These are phyloP conservation scores for Musa beccarii DNA, from an alignment of 176 grass and related monocot genomes.

Conservation along the genomic window DNA sequence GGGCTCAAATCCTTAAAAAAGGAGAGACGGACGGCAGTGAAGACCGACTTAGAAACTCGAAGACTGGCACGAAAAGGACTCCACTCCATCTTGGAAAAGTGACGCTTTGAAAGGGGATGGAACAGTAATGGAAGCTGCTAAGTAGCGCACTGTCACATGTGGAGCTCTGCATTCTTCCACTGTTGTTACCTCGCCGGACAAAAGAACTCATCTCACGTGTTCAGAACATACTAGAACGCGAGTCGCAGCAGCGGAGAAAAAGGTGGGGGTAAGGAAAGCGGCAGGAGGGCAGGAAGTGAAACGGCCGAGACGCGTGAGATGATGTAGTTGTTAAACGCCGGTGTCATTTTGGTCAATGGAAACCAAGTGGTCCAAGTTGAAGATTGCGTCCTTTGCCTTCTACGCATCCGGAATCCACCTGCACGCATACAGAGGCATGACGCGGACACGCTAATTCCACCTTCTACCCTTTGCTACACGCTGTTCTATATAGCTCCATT, in stretches of 20 bases:
- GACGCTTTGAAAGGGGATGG: neutral
- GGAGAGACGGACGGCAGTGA: no score
- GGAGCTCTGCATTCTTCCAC: no score
- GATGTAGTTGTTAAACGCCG: neutral
- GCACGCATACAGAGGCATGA: conserved; percentile 26
- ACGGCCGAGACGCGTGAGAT: neutral
- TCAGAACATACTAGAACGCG: neutral
- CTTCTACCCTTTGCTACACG: conserved; percentile 7
- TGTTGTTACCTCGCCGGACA: neutral
- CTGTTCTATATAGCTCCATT: conserved; percentile 6
- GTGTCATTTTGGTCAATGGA: conserved; percentile 23
- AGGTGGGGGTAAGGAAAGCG: no score
- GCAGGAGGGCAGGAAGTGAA: neutral
- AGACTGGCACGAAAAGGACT: neutral
- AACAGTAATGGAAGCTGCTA: no score
- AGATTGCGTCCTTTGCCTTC: conserved; percentile 30
- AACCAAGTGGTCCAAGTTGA: conserved; percentile 13
- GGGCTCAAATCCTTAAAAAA: no score
- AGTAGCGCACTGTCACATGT: no score
- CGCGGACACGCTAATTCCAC: conserved; percentile 34
- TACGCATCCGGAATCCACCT: conserved; percentile 34
- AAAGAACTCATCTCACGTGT: neutral
- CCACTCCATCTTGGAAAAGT: neutral
- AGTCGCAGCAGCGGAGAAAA: no score
- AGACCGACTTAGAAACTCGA: no score